Percentiles rank a stretch among this genome's conserved stretches.
These are phyloP conservation scores for Tylopilus sp. DNA, from an alignment of 1,284 basidiomycete species.

Conservation along the genomic window DNA sequence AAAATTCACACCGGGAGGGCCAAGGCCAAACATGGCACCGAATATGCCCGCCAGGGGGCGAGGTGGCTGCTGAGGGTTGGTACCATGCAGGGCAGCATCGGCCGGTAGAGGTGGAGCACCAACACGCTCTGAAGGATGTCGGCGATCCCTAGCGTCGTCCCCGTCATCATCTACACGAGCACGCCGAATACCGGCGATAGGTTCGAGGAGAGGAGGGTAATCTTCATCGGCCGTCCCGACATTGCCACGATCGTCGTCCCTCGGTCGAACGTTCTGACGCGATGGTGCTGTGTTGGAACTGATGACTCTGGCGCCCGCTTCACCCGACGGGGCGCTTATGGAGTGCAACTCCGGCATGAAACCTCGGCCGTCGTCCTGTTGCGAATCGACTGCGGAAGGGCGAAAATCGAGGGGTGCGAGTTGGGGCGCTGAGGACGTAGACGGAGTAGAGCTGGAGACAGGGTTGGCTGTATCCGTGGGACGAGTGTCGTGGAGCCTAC, in stretches of 20 bases:
- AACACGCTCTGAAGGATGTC: slow-evolving; percentile 55
- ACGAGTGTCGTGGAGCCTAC: neutral
- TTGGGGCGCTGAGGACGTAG: slow-evolving; percentile 2
- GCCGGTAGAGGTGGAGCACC: slow-evolving; percentile 7
- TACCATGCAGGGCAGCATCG: slow-evolving; percentile 15
- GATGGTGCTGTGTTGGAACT: slow-evolving; percentile 33
- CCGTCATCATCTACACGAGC: slow-evolving; percentile 52
- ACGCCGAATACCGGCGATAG: slow-evolving; percentile 37
- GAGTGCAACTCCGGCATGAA: slow-evolving; percentile 44
- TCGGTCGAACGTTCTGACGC: neutral
- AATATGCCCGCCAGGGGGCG: slow-evolving; percentile 22
- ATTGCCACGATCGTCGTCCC: slow-evolving; percentile 34
- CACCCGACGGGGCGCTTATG: slow-evolving; percentile 37
- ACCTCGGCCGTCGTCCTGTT: slow-evolving; percentile 25
- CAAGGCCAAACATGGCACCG: slow-evolving; percentile 26
- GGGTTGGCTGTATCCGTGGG: slow-evolving; percentile 8
- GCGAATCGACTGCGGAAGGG: slow-evolving; percentile 6
- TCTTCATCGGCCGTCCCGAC: slow-evolving; percentile 32
- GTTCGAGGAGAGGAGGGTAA: slow-evolving; percentile 24
- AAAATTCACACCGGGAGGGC: slow-evolving; percentile 8
- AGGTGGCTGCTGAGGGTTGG: slow-evolving; percentile 17
- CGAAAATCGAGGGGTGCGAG: slow-evolving; percentile 7
- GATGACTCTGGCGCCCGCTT: slow-evolving; percentile 26
- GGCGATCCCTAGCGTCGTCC: slow-evolving; percentile 52
- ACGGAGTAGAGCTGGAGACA: slow-evolving; percentile 4